These are phyloP conservation scores for Caloboletus firmus DNA, from an alignment of 1,284 basidiomycete species.

Conservation along the genomic window DNA sequence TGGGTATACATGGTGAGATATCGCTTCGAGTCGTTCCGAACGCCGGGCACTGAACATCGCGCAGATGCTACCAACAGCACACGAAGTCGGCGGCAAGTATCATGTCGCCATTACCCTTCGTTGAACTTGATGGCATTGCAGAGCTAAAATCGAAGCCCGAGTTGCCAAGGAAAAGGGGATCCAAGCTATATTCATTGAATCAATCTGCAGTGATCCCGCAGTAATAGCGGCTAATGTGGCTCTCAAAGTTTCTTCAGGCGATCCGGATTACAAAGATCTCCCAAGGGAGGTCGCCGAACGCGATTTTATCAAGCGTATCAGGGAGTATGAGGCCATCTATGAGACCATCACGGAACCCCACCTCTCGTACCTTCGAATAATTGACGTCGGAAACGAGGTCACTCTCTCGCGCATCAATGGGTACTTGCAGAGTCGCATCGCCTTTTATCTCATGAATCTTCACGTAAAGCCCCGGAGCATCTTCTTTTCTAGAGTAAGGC, in stretches of 20 bases:
- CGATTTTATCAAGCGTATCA: conserved; percentile 92
- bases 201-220: conserved; percentile 89
- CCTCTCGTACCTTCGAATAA: conserved; percentile 84
- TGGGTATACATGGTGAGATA: conserved; percentile 89
- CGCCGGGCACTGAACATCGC: conserved; percentile 9
- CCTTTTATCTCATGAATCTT: conserved; percentile 98
- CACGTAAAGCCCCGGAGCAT: conserved; percentile 97
- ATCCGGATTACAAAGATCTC: conserved; percentile 95
- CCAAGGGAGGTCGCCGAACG: conserved; percentile 82
- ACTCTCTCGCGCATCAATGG: conserved; percentile 85
- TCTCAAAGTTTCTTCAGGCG: conserved; percentile 92
- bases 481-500: conserved; percentile 87
- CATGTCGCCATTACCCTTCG: background rate
- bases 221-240: conserved; percentile 95
- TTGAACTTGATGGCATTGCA: conserved; percentile 32
- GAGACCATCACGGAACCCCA: conserved; percentile 90
- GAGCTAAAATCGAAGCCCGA: conserved; percentile 78
- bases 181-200: conserved; percentile 92
- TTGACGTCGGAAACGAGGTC: conserved; percentile 86
- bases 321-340: conserved; percentile 94
- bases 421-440: conserved; percentile 94
- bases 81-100: conserved; percentile 60
- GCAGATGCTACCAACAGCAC: conserved; percentile 95
- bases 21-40: conserved; percentile 10
- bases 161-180: conserved; percentile 91